phyloP scores from a whole-genome alignment of 2,329 filamentous ascomycete species.

The Tetracladium maxilliforme region DNA sequence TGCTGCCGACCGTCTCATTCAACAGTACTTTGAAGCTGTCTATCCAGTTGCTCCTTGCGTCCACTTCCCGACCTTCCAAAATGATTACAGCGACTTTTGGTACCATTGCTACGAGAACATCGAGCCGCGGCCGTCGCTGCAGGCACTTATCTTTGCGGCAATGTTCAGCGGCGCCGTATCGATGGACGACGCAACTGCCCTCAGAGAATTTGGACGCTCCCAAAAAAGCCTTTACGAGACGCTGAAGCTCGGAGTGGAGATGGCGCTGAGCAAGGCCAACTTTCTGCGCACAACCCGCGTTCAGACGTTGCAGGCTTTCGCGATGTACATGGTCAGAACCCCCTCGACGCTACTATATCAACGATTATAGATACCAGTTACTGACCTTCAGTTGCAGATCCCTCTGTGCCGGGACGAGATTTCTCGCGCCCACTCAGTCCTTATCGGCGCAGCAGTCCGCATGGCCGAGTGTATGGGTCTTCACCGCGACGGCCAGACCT shows the following conservation, averaged over 20 bases:
- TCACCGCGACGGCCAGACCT: conserved; percentile 54
- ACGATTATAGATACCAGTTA: too few species aligned
- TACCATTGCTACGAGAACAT: conserved; percentile 38
- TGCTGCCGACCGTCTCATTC: conserved; percentile 45
- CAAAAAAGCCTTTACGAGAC: conserved; percentile 44
- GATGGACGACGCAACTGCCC: conserved; percentile 37
- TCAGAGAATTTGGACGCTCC: conserved; percentile 36
- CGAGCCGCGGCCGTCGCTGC: conserved; percentile 48
- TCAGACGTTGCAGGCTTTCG: conserved; percentile 63
- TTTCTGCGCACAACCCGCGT: conserved; percentile 57
- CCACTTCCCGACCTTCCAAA: conserved; percentile 51
- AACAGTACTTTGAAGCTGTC: conserved; percentile 53
- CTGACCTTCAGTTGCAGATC: conserved; percentile 30
- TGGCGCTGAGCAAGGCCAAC: conserved; percentile 51
- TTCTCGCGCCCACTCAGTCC: conserved; percentile 57
- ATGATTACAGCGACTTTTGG: conserved; percentile 52
- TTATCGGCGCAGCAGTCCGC: conserved; percentile 57
- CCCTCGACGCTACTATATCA: not conserved
- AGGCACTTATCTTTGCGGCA: conserved; percentile 54
- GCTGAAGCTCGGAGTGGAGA: conserved; percentile 52
- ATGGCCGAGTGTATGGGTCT: conserved; percentile 68
- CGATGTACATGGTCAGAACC: conserved; percentile 54
- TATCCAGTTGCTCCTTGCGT: conserved; percentile 54
- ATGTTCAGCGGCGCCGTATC: conserved; percentile 57
- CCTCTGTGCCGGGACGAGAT: conserved; percentile 59